These are phyloP conservation scores for Candida michaelii DNA, from an alignment of 805 yeast species.

Conservation along the genomic window DNA sequence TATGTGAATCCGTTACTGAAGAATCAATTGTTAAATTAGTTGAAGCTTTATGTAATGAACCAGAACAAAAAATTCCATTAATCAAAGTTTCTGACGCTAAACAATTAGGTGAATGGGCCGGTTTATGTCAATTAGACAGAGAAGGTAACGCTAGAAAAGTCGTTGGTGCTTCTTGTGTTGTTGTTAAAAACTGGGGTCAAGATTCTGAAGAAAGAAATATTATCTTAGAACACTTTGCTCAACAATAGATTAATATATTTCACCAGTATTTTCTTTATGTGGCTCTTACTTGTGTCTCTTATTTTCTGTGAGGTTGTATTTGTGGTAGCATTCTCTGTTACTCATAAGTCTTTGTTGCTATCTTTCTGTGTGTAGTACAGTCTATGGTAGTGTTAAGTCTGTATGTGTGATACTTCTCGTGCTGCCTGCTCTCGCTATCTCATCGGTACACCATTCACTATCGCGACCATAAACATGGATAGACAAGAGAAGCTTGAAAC, in stretches of 20 bases:
- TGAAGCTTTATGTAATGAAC: constrained; percentile 99
- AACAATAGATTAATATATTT: constrained; percentile 12
- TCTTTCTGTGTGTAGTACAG: too few relatives aligned
- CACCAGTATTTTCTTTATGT: neutral
- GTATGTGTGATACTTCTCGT: too few relatives aligned
- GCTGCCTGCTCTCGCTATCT: too few relatives aligned
- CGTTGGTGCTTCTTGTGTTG: constrained; percentile 99
- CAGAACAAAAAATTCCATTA: constrained; percentile 93
- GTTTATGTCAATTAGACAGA: constrained; percentile 98
- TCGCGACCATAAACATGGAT: constrained; percentile 1
- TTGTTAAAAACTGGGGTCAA: constrained; percentile 99
- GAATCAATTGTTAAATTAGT: constrained; percentile 93
- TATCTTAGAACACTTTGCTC: constrained; percentile 93
- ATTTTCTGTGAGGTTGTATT: neutral
- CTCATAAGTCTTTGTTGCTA: too few relatives aligned
- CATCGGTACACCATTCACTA: too few relatives aligned
- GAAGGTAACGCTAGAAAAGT: constrained; percentile 99
- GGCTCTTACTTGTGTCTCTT: neutral
- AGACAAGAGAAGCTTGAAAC: constrained; percentile 26
- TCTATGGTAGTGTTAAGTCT: too few relatives aligned
- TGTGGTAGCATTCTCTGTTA: too few relatives aligned
- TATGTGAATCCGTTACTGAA: constrained; percentile 98
- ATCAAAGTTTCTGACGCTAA: constrained; percentile 99
- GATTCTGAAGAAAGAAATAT: constrained; percentile 96
- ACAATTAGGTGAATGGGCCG: constrained; percentile 99